A percentile compares a stretch with the other conserved stretches of the same genome.
phyloP scores from a whole-genome alignment of 1,139 yeast species.

The Hemisphaericaspora xylofermentans region DNA sequence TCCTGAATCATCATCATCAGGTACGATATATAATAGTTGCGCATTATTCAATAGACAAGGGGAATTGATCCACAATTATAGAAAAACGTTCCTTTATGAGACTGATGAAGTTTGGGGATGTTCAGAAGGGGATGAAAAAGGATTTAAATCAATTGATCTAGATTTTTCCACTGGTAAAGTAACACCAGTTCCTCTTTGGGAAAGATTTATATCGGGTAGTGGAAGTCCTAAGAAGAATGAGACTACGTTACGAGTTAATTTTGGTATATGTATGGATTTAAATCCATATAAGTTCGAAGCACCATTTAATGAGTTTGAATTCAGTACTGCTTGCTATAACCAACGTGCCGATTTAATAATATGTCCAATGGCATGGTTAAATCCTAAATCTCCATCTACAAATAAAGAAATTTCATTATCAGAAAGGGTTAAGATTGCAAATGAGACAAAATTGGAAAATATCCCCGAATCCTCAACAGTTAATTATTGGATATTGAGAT shows the following conservation, averaged over 20 bases:
- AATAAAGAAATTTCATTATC: conserved; percentile 9
- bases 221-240: conserved; percentile 9
- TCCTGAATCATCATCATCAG: conserved; percentile 53
- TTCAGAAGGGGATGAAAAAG: conserved; percentile 56
- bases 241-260: conserved; percentile 38
- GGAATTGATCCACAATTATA: conserved; percentile 58
- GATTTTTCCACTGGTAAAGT: conserved; percentile 19
- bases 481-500: conserved; percentile 70
- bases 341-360: conserved; percentile 56
- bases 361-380: conserved; percentile 90
- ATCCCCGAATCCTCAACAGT: conserved; percentile 29
- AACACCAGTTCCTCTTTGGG: not conserved
- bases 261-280: conserved; percentile 95
- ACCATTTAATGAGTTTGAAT: conserved; percentile 74
- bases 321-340: conserved; percentile 52
- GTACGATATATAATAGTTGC: conserved; percentile 68
- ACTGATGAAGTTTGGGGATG: conserved; percentile 87
- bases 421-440: conserved; percentile 6
- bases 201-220: not conserved
- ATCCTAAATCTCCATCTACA: conserved; percentile 50
- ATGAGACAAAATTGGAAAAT: conserved; percentile 2
- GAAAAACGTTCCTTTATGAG: conserved; percentile 75
- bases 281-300: conserved; percentile 85
- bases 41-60: conserved; percentile 63
- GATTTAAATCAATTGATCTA: conserved; percentile 46